A percentile compares a stretch with the other conserved stretches of the same genome.
Conservation (phyloP, 2,329 filamentous ascomycete species). For the Chrysosporium keratinophilum region DNA sequence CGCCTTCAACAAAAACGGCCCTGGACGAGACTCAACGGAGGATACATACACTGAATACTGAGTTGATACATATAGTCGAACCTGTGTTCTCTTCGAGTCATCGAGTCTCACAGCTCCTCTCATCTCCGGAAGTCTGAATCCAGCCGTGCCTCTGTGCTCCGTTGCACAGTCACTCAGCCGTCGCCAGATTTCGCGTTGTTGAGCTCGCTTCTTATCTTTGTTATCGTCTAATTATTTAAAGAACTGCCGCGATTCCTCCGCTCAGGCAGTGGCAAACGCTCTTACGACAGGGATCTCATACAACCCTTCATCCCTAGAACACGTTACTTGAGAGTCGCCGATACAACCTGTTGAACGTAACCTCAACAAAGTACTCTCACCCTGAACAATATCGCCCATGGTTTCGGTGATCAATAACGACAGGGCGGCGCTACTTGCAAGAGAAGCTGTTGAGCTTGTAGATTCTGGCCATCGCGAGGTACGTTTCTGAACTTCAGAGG, state of each 20-base stretch:
- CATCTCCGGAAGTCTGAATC: conserved; percentile 5
- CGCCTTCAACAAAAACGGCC: not conserved
- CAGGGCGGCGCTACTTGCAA: conserved; percentile 37
- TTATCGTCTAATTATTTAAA: not conserved
- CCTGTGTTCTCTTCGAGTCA: not conserved
- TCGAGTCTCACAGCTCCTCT: not conserved
- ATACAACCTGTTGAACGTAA: not conserved
- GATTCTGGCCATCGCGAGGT: conserved; percentile 40
- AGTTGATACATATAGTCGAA: not conserved
- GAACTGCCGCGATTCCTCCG: not conserved
- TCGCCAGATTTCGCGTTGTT: not conserved
- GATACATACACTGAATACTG: not conserved
- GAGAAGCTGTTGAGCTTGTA: conserved; percentile 39
- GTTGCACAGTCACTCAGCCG: not conserved
- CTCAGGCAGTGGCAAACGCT: not conserved
- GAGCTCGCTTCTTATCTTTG: conserved; percentile 1
- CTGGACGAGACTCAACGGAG: not conserved
- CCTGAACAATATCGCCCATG: conserved; percentile 26
- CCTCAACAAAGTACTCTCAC: not conserved
- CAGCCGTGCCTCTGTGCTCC: not conserved
- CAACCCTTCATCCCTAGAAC: not conserved
- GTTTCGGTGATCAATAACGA: conserved; percentile 36
- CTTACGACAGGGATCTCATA: not conserved
- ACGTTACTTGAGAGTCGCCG: not conserved
- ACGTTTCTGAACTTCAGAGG: conserved; percentile 8